phyloP scores from a whole-genome alignment of 2,329 filamentous ascomycete species.

The Kalmusia sp. region DNA sequence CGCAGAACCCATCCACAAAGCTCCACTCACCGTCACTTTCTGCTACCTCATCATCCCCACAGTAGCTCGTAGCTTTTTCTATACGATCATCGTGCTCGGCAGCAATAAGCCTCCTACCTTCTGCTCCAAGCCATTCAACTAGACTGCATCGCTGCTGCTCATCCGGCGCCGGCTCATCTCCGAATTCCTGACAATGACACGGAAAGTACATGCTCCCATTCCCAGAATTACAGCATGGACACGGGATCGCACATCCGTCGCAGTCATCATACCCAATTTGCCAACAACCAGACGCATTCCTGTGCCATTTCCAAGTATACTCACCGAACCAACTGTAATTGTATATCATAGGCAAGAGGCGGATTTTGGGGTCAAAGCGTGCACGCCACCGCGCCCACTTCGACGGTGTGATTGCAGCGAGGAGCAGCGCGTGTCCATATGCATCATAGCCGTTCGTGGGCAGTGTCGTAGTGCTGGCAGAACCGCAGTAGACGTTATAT shows the following conservation, averaged over 20 bases:
- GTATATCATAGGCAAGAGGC: neutral
- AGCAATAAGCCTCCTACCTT: neutral
- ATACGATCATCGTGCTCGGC: neutral
- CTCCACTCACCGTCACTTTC: neutral
- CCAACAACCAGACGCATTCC: conserved; percentile 1
- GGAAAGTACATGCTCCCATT: neutral
- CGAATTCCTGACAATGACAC: conserved; percentile 5
- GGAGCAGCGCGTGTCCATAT: neutral
- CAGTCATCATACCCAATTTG: neutral
- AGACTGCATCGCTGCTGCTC: conserved; percentile 6
- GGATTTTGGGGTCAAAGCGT: neutral
- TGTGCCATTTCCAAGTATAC: conserved; percentile 2
- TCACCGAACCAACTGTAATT: neutral
- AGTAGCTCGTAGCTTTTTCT: neutral
- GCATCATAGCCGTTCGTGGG: conserved; percentile 3
- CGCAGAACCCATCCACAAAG: neutral
- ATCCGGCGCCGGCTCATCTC: neutral
- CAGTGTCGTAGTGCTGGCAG: neutral
- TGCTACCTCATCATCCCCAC: neutral
- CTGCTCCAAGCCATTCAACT: conserved; percentile 5
- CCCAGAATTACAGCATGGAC: neutral
- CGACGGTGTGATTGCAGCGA: neutral
- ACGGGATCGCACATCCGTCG: neutral
- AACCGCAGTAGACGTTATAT: neutral
- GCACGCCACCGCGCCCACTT: neutral